Evolutionary conservation across 2,329 filamentous ascomycete species (phyloP), one percentile per base, ranked within the genome.

Genomic region (Aspergillus bombycis): DNA sequence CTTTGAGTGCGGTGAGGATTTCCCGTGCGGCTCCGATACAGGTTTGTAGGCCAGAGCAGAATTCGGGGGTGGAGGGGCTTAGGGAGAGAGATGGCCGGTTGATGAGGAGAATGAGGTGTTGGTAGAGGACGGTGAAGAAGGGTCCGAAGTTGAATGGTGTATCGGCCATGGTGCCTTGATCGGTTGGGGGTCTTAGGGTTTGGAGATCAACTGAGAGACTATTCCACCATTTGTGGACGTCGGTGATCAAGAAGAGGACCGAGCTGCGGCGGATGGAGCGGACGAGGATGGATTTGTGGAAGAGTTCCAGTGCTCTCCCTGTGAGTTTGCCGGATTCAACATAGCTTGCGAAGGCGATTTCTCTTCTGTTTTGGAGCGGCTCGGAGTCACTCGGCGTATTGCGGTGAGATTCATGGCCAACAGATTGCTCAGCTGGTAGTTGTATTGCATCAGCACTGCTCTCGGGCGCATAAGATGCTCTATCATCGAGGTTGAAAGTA

Each of bases 191-290:
- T 43, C 7, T 57, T 36, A 55, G 34, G 34, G 67, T 65, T 62
- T 74, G 73, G 4, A 75, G 62, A n/a, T 68, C 66, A 5, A 64
- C 60, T 5, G 77, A 74, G n/a, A 80, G 73, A 41, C 74, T 70
- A 61, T 80, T 80, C 78, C 77, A 80, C 78, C 78, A 80, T 62
- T 76, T 79, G 54, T 80, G 77, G 23, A 80, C 77, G 55, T 79
- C 77, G 11, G 77, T 78, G 23, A 78, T 75, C 7, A 80, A 66
- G 50, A 75, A 75, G 3, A 79, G 68, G 4, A 79, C 75, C 10
- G 76, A 74, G 53, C 73, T 76, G 45, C 76, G 74, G 12, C 74
- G 75, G 11, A 78, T 72, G n/a, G 77, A 76, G 28, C 78, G 76
- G 52, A 76, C 75, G n/a, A 77, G 71, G 45, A 79, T 78, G 7